Evolutionary conservation across 306 rosid species (phyloP).

Genomic region (Coriaria nepalensis): DNA sequence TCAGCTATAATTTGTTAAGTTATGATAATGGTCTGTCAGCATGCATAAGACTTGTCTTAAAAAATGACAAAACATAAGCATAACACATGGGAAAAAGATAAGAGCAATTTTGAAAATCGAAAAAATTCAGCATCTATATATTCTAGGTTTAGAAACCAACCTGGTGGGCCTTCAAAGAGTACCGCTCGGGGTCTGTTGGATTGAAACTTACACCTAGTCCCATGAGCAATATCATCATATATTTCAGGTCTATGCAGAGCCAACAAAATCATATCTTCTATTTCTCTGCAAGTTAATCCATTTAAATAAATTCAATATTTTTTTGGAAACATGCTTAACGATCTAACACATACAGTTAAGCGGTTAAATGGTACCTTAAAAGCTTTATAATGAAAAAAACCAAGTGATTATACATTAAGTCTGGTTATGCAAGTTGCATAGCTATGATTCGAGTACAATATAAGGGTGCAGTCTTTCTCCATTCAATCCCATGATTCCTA

Average conservation of each 20-base stretch:
- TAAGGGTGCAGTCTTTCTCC: no score
- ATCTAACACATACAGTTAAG: constrained; percentile 10
- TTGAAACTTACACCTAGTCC: constrained; percentile 72
- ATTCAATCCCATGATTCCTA: no score
- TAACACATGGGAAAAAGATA: background rate
- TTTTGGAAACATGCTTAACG: constrained; percentile 4
- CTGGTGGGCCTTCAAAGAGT: constrained; percentile 96
- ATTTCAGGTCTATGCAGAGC: constrained; percentile 74
- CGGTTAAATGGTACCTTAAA: no score
- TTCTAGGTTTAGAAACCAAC: constrained; percentile 17
- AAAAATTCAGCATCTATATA: no score
- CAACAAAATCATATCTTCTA: constrained; percentile 76
- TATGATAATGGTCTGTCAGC: no score
- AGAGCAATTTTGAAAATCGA: no score
- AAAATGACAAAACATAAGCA: background rate
- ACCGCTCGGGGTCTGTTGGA: constrained; percentile 90
- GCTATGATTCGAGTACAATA: no score
- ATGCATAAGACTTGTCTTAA: no score
- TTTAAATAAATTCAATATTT: background rate
- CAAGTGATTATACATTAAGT: no score
- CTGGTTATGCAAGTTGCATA: no score
- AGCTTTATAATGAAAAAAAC: no score
- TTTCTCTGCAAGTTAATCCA: constrained; percentile 36
- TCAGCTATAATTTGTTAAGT: no score
- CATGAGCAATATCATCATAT: constrained; percentile 79